Conservation (phyloP, 2,329 filamentous ascomycete species). For the Hymenoscyphus albidus region DNA sequence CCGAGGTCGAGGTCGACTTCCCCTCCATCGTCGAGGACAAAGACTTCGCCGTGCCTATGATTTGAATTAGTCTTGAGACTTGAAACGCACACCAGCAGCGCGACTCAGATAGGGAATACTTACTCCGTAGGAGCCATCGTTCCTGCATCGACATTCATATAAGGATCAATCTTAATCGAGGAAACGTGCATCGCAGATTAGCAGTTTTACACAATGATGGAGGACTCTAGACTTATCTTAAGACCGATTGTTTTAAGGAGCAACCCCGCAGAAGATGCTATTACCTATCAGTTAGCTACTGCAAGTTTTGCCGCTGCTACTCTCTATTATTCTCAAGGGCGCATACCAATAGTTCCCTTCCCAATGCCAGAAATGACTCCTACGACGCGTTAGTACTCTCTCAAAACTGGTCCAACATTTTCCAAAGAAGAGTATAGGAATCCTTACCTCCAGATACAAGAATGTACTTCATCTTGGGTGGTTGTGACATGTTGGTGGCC, state of each 20-base stretch:
- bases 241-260: slow-evolving; percentile 77
- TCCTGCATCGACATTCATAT: slow-evolving; percentile 74
- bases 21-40: slow-evolving; percentile 80
- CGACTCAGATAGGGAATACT: slow-evolving; percentile 27
- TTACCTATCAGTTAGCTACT: slow-evolving; percentile 10
- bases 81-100: slow-evolving; percentile 32
- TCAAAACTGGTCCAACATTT: slow-evolving; percentile 3
- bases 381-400: slow-evolving; percentile 25
- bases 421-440: background rate
- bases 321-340: slow-evolving; percentile 7
- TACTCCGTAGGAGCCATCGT: slow-evolving; percentile 59
- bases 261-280: slow-evolving; percentile 67
- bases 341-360: slow-evolving; percentile 64
- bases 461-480: slow-evolving; percentile 71
- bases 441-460: slow-evolving; percentile 68
- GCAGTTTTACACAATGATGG: slow-evolving; percentile 16
- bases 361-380: slow-evolving; percentile 54
- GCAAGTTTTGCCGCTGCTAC: background rate
- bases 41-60: slow-evolving; percentile 77
- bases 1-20: slow-evolving; percentile 72
- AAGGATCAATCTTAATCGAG: slow-evolving; percentile 68
- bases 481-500: slow-evolving; percentile 22
- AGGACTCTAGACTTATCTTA: slow-evolving; percentile 56
- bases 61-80: background rate
- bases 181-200: slow-evolving; percentile 49